phyloP scores from a whole-genome alignment of 139 green algal genomes.

The Coelastrella sp. region DNA sequence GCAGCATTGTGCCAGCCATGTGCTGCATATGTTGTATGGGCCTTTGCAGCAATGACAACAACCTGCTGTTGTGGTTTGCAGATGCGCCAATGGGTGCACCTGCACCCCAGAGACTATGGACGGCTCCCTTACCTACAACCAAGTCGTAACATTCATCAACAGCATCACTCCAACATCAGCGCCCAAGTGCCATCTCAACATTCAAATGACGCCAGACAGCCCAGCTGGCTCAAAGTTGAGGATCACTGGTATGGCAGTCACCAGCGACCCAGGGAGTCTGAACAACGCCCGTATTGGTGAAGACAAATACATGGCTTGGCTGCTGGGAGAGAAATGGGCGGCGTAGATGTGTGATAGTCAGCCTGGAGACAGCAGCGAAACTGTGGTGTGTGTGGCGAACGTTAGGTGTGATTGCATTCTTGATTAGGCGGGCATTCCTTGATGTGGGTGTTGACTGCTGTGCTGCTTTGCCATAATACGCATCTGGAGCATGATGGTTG shows the following conservation, averaged over 20 bases:
- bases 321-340: slow-evolving; percentile 37
- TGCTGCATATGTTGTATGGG: no score
- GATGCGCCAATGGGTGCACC: slow-evolving; percentile 40
- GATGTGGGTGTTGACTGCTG: no score
- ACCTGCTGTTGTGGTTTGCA: background rate
- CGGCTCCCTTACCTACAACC: slow-evolving; percentile 44
- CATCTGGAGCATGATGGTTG: no score
- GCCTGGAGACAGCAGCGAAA: background rate
- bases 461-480: no score
- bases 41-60: no score
- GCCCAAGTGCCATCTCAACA: slow-evolving; percentile 41
- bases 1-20: no score
- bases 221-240: slow-evolving; percentile 32
- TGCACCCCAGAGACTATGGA: background rate
- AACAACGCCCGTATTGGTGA: slow-evolving; percentile 42
- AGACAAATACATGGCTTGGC: slow-evolving; percentile 48
- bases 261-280: slow-evolving; percentile 33
- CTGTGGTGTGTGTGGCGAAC: background rate
- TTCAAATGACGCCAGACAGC: background rate
- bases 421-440: no score
- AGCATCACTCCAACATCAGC: slow-evolving; percentile 19
- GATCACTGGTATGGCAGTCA: slow-evolving; percentile 30
- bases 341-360: slow-evolving; percentile 6
- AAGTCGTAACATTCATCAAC: slow-evolving; percentile 40
- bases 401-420: no score